Base-by-base conservation (phyloP, 352 stramenopile species). In the Pythium phragmitis region DNA sequence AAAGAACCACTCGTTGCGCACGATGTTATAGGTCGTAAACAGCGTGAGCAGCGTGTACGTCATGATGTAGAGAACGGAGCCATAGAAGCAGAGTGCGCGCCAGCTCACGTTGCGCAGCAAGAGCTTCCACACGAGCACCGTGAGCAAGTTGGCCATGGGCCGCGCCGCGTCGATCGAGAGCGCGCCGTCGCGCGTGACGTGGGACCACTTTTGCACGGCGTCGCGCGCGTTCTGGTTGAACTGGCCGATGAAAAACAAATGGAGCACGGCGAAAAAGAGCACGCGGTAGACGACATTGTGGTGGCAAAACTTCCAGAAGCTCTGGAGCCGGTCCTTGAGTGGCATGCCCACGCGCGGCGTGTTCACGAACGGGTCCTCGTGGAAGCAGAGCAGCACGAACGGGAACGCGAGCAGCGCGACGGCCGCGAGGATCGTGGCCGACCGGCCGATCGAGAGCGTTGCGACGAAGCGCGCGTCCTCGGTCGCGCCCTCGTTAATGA, bases 1-100 rank as follows among this genome's bases (percentile, higher is more conserved):
- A 37, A 82, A 91, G 51, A 79, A 85, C 75, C 77, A 84, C n/a
- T 77, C 70, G 28, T 60, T 41, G 13, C 80, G 75, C 2, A 78
- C 43, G 16, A 67, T 69, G 64, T 75, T 62, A 14, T 65, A 82
- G 12, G 77, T 73, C 4, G 73, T 30, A 1, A 75, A 43, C 5
- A 60, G 4, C 7, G 58, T 72, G 17, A 65, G 36, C 2, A 65
- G 1, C 2, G 36, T 30, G 42, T 58, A 62, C 0, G 34, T 37
- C 5, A 41, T 17, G 19, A 72, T 52, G 54, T 59, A 68, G 13
- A 65, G 3, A 4, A 58, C 1, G 13, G 66, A 68, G 13, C 53
- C 60, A 7, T 14, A 60, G 39, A 63, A 17, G 8, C 33, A 43
- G 17, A 73, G 41, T 17, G 42, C 36, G 1, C 51, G 47, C 60